Evolutionary conservation across 2,329 filamentous ascomycete species (phyloP).

Genomic region (Sodiomyces alkalinus): DNA sequence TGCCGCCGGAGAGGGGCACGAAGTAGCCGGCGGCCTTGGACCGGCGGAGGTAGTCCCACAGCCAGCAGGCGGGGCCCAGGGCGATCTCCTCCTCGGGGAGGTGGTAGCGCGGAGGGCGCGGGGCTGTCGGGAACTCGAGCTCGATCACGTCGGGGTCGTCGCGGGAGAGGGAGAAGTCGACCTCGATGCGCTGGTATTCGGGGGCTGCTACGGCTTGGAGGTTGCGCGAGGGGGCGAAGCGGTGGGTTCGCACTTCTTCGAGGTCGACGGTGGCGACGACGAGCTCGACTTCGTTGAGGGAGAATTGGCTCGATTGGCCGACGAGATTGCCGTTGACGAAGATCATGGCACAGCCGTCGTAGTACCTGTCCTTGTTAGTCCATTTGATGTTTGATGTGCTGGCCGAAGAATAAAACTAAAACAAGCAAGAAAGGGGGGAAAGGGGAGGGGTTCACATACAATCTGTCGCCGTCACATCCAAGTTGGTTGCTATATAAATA

Average conservation of each 20-base stretch:
- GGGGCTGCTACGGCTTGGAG: slow-evolving; percentile 37
- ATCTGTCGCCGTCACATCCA: slow-evolving; percentile 41
- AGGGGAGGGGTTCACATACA: too few relatives aligned
- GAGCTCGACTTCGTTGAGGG: slow-evolving; percentile 49
- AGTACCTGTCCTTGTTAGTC: too few relatives aligned
- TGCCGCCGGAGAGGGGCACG: slow-evolving; percentile 36
- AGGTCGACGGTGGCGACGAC: slow-evolving; percentile 51
- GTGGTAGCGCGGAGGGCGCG: slow-evolving; percentile 43
- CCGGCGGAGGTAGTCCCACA: slow-evolving; percentile 48
- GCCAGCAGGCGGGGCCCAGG: slow-evolving; percentile 44
- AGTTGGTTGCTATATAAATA: slow-evolving; percentile 37
- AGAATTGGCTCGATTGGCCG: slow-evolving; percentile 38
- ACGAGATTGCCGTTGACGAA: slow-evolving; percentile 47
- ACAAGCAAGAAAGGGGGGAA: too few relatives aligned
- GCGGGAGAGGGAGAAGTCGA: slow-evolving; percentile 23
- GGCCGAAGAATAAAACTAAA: too few relatives aligned
- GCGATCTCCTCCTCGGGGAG: slow-evolving; percentile 53
- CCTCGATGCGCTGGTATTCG: too few relatives aligned
- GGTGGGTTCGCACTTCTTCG: slow-evolving; percentile 52
- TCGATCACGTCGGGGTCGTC: slow-evolving; percentile 26
- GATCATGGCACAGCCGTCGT: slow-evolving; percentile 43
- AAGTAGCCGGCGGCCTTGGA: slow-evolving; percentile 28
- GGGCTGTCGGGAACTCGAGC: too few relatives aligned
- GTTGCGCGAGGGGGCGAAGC: slow-evolving; percentile 39
- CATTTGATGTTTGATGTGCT: too few relatives aligned